Evolutionary conservation across 2,329 filamentous ascomycete species (phyloP).

Genomic region (Stylonectria norvegica): DNA sequence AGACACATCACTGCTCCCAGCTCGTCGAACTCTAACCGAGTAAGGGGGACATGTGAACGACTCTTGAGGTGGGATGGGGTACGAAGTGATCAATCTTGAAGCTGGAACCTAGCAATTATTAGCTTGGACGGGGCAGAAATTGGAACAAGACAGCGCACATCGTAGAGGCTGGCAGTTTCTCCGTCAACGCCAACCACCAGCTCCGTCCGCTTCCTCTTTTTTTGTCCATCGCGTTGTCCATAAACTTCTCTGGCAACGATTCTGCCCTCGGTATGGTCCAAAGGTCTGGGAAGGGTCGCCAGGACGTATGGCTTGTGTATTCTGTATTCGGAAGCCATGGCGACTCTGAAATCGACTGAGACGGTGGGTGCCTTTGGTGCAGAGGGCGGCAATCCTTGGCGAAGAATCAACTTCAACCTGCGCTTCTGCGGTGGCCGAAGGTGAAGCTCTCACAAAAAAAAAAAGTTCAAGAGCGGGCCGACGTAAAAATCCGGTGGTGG

Average conservation of each 20-base stretch:
- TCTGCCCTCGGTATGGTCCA: constrained; percentile 48
- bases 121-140: constrained; percentile 1
- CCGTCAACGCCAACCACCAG: constrained; percentile 62
- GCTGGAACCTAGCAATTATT: constrained; percentile 50
- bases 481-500: constrained; percentile 36
- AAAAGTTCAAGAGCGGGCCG: constrained; percentile 32
- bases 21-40: constrained; percentile 53
- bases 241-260: constrained; percentile 61
- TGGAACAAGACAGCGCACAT: constrained; percentile 42
- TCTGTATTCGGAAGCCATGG: constrained; percentile 58
- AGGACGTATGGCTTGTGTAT: constrained; percentile 64
- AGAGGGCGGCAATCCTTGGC: constrained; percentile 20
- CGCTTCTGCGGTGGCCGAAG: constrained; percentile 14
- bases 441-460: constrained; percentile 34
- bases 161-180: constrained; percentile 63
- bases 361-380: constrained; percentile 9
- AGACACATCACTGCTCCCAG: constrained; percentile 45
- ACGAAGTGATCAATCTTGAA: constrained; percentile 61
- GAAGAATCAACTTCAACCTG: constrained; percentile 12
- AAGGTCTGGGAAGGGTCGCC: constrained; percentile 55
- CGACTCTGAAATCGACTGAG: constrained; percentile 11
- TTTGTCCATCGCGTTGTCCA: constrained; percentile 54
- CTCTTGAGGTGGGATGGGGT: constrained; percentile 63
- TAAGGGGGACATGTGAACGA: constrained; percentile 60
- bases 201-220: constrained; percentile 62